Evolutionary conservation across 495 filamentous ascomycete species (phyloP), one percentile per base, ranked within the genome.

Genomic region (Cercophora samala): DNA sequence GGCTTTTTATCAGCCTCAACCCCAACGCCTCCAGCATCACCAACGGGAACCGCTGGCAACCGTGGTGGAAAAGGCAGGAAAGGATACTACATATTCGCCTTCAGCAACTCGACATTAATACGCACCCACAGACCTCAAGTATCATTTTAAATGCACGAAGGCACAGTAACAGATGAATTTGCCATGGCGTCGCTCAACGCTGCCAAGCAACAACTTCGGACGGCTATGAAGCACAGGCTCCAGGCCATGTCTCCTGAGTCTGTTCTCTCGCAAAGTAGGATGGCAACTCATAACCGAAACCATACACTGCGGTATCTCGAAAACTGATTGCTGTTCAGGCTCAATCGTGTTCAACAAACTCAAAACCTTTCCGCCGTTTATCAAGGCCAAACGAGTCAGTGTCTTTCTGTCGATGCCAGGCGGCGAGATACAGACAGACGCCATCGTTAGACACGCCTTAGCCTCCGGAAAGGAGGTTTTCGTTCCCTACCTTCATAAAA

Each of bases 351-450:
- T 83, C 62, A 82, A 83, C 60, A 81, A 81, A 13, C 74, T 96
- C 32, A 76, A 88, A 46, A 76, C 67, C 6, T 82, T 83, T 66
- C 68, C 67, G 62, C 79, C 82, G 1, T 97, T 96, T 72, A 80
- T 82, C 51, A 80, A 85, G 55, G 92, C 93, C 29, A 84, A 84
- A 65, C 83, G 87, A 25, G 85, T 98, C 68, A 90, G 92, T 64
- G 83, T 98, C 26, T 99, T 96, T 75, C 82, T 99, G 21, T 96
- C 95, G 15, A 99, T 99, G 93, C 92, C 92, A 3, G 76, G 78
- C 46, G 89, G 88, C 18, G 95, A 99, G 76, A 84, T 97, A 17
- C 89, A 89, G 58, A 98, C 96, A 17, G 87, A 87, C 25, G 76
- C 79, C 17, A 91, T 97, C 25, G 91, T 98, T 19, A 83, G 86